Evolutionary conservation across 2,329 filamentous ascomycete species (phyloP), one percentile per base, ranked within the genome.

Genomic region (Scytalidium sp.): DNA sequence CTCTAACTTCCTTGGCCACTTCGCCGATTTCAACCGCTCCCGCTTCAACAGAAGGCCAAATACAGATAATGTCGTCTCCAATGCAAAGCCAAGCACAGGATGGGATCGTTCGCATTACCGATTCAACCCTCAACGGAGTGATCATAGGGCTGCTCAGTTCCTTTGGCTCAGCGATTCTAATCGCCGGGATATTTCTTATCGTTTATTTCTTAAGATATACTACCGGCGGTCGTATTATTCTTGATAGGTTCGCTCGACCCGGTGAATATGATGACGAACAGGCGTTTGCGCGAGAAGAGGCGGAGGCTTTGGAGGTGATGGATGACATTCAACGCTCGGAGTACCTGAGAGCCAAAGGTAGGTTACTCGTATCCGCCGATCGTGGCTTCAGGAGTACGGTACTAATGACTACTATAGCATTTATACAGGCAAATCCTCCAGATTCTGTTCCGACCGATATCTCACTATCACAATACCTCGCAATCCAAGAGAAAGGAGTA

Each of bases 401-500:
- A 22, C 43, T 43, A n/a, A 39, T 13, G 29, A 2, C 51, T 19
- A 19, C 10, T 46, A 27, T 60, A 99, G 94, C 93, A 25, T 99
- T 96, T 66, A 84, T 97, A 54, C 87, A 94, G 68, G 90, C 87
- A 49, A 97, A 97, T 65, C 94, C 93, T 3, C 91, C 94, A 57
- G 94, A 99, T 69, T 97, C 94, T 7, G 75, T 93, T 51, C 91
- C 94, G 64, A 97, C 94, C 59, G 94, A 99, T 66, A 99, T 99
- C 57, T 97, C 94, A 19, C 75, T 99, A 56, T 97, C 94, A 29
- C 94, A 99, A 68, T 97, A 96, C 67, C 80, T 99, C 51, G 94
- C 94, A 40, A 99, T 99, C 58, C 94, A 99, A 73, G 94, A 99
- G 74, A 99, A 99, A 70, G 94, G 94, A 45, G 93, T 99, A n/a